Percentiles rank a stretch among this genome's conserved stretches.
Evolutionary conservation across 805 yeast species (phyloP).

Genomic region (Pichia insulana): DNA sequence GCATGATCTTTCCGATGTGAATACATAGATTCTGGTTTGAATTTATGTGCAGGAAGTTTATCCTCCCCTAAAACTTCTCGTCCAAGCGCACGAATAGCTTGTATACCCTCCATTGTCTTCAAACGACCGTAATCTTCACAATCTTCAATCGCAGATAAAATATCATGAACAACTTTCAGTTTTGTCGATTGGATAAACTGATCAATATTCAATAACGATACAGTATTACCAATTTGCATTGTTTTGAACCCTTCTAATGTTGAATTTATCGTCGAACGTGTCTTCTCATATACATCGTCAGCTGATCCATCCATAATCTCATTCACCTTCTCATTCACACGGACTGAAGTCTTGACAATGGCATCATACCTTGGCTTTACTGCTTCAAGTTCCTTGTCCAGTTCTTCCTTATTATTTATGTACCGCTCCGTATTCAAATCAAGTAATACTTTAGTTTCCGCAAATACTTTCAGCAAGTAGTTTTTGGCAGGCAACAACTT

Average conservation of each 20-base stretch:
- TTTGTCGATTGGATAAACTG: slow-evolving; percentile 68
- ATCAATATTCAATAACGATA: slow-evolving; percentile 33
- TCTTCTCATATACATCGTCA: slow-evolving; percentile 48
- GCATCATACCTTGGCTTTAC: slow-evolving; percentile 59
- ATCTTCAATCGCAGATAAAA: slow-evolving; percentile 51
- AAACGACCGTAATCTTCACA: slow-evolving; percentile 66
- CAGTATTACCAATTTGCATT: slow-evolving; percentile 52
- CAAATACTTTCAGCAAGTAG: slow-evolving; percentile 60
- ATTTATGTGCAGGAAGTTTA: slow-evolving; percentile 44
- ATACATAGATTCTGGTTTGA: slow-evolving; percentile 75
- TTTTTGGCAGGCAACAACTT: slow-evolving; percentile 89
- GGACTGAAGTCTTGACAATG: slow-evolving; percentile 41
- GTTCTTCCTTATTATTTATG: slow-evolving; percentile 37
- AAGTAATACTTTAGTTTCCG: slow-evolving; percentile 56
- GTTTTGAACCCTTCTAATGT: slow-evolving; percentile 35
- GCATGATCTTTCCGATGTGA: slow-evolving; percentile 62
- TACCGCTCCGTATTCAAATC: slow-evolving; percentile 52
- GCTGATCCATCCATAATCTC: slow-evolving; percentile 53
- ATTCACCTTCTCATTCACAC: slow-evolving; percentile 51
- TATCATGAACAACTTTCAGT: slow-evolving; percentile 51
- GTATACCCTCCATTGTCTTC: slow-evolving; percentile 52
- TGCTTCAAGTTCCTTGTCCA: slow-evolving; percentile 41
- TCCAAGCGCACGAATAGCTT: slow-evolving; percentile 55
- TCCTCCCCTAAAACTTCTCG: slow-evolving; percentile 48
- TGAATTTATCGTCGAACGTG: slow-evolving; percentile 44